phyloP scores from a whole-genome alignment of 1,284 basidiomycete genomes.

The Coniophora puteana region DNA sequence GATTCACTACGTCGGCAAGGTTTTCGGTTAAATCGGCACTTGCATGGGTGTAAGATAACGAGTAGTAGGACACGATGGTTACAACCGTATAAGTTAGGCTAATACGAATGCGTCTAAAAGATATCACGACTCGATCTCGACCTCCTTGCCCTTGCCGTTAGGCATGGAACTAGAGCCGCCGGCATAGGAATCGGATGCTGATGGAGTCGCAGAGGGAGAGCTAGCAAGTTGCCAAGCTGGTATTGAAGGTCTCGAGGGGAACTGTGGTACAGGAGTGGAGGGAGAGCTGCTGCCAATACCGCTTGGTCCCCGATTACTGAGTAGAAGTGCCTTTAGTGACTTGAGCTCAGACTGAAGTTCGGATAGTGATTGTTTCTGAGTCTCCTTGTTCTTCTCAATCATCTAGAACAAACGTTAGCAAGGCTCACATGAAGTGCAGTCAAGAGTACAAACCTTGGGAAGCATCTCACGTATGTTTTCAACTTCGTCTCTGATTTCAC shows the following conservation, averaged over 20 bases:
- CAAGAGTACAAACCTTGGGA: conserved; percentile 62
- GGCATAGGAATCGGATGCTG: conserved; percentile 23
- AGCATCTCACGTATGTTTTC: conserved; percentile 89
- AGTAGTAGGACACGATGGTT: too few species aligned
- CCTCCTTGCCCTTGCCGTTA: conserved; percentile 46
- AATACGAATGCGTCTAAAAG: too few species aligned
- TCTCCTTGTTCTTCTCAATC: conserved; percentile 91
- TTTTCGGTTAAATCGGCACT: too few species aligned
- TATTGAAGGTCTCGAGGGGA: conserved; percentile 65
- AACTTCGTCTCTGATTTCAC: conserved; percentile 89
- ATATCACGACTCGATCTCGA: conserved; percentile 24
- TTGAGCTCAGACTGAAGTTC: conserved; percentile 95
- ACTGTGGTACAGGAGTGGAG: conserved; percentile 43
- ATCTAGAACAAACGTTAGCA: too few species aligned
- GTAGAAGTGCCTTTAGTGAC: conserved; percentile 88
- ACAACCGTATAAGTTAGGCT: too few species aligned
- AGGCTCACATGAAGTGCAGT: too few species aligned
- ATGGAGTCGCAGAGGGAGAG: conserved; percentile 13
- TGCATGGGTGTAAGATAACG: too few species aligned
- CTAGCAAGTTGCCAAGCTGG: conserved; percentile 84
- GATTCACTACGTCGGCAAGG: too few species aligned
- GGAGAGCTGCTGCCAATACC: conserved; percentile 41
- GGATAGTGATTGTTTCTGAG: conserved; percentile 71
- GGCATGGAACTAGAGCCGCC: conserved; percentile 12
- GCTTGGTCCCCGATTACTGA: conserved; percentile 54